Conservation (phyloP, 805 yeast species). For the Hagleromyces aurorensis region DNA sequence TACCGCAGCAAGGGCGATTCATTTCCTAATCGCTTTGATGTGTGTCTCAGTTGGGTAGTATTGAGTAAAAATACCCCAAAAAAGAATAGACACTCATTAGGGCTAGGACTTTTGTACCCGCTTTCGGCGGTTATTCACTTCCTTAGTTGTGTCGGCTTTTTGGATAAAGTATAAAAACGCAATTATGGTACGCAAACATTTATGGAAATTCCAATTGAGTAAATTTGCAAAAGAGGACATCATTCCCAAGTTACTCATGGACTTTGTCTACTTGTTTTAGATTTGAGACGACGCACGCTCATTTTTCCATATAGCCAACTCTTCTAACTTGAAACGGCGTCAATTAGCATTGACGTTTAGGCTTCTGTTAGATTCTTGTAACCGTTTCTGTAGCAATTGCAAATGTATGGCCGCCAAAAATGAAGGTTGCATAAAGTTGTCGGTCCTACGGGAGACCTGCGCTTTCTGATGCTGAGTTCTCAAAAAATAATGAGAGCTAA, state of each 20-base stretch:
- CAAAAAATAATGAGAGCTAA: conserved; percentile 23
- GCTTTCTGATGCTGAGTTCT: conserved; percentile 1
- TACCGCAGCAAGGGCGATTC: too few species aligned
- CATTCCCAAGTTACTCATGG: conserved; percentile 1
- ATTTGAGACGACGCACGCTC: too few species aligned
- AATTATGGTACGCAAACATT: too few species aligned
- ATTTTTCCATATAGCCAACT: not conserved
- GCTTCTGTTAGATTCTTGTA: conserved; percentile 1
- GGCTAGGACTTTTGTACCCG: too few species aligned
- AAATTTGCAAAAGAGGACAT: not conserved
- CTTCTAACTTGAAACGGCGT: not conserved
- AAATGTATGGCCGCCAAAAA: conserved; percentile 4
- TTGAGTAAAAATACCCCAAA: too few species aligned
- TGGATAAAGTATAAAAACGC: too few species aligned
- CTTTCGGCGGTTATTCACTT: too few species aligned
- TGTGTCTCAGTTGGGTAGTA: too few species aligned
- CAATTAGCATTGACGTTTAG: not conserved
- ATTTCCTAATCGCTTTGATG: too few species aligned
- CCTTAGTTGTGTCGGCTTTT: too few species aligned
- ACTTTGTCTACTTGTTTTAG: too few species aligned
- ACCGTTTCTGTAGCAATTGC: conserved; percentile 1
- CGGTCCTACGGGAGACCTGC: not conserved
- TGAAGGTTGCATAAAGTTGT: not conserved
- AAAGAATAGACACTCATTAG: too few species aligned
- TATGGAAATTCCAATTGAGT: not conserved